Percentiles rank a stretch among this genome's conserved stretches.
These are phyloP conservation scores for Aureobasidium sp. DNA, from an alignment of 2,329 filamentous ascomycete genomes.

Conservation along the genomic window DNA sequence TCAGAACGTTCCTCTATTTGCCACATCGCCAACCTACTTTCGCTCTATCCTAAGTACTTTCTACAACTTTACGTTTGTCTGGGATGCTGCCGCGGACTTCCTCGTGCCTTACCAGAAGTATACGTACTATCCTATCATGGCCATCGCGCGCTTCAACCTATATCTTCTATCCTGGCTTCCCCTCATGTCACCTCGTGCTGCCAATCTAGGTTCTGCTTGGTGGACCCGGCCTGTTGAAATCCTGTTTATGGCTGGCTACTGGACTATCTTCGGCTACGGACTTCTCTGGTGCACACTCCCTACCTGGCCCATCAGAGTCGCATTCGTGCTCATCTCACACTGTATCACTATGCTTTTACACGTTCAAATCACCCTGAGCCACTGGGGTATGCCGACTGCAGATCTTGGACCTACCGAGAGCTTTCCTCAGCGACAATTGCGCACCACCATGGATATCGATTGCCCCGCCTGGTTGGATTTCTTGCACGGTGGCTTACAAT, in stretches of 20 bases:
- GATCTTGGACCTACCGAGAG: conserved; percentile 59
- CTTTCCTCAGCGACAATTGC: conserved; percentile 62
- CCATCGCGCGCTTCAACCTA: conserved; percentile 79
- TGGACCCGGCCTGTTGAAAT: conserved; percentile 83
- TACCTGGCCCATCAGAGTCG: conserved; percentile 59
- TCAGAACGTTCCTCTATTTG: conserved; percentile 74
- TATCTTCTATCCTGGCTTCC: conserved; percentile 76
- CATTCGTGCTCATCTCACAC: conserved; percentile 62
- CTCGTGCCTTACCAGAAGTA: conserved; percentile 70
- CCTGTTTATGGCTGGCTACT: conserved; percentile 70
- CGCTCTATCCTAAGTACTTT: conserved; percentile 68
- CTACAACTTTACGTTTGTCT: conserved; percentile 73
- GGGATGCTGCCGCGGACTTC: conserved; percentile 65
- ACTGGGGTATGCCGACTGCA: conserved; percentile 64
- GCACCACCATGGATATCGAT: conserved; percentile 68
- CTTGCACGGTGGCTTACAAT: conserved; percentile 65
- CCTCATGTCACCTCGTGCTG: conserved; percentile 62
- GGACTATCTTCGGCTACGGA: conserved; percentile 80
- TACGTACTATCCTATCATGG: conserved; percentile 74
- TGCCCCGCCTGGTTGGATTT: conserved; percentile 67
- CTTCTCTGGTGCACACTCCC: conserved; percentile 68
- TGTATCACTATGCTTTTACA: conserved; percentile 62
- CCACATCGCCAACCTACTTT: conserved; percentile 75
- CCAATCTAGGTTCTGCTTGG: conserved; percentile 67
- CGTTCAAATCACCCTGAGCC: conserved; percentile 64